Evolutionary conservation across 169 alveolate genomes (phyloP).

Genomic region (Cryptosporidium ryanae): DNA sequence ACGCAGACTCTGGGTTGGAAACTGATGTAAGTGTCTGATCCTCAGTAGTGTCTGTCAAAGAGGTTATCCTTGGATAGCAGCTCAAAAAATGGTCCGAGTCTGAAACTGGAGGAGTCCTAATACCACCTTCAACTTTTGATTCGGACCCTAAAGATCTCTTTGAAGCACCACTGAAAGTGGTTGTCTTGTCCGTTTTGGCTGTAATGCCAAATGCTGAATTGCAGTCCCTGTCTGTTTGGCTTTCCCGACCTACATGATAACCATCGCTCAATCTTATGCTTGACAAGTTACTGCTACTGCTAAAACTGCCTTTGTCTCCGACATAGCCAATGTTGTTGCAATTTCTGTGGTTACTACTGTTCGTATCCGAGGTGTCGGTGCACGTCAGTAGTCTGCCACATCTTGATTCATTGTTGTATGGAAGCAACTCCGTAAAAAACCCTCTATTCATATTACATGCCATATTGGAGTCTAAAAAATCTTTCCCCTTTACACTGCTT

Average conservation of each 20-base stretch:
- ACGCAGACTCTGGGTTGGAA: too few species aligned
- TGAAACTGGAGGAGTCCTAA: constrained; percentile 27
- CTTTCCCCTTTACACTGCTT: too few species aligned
- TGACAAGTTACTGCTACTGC: background rate
- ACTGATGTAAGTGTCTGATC: background rate
- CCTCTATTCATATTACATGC: too few species aligned
- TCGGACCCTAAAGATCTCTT: background rate
- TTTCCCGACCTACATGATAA: too few species aligned
- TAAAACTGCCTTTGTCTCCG: background rate
- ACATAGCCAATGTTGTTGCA: background rate
- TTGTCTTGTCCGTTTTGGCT: too few species aligned
- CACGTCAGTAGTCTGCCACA: too few species aligned
- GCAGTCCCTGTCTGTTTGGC: too few species aligned
- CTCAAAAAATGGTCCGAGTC: constrained; percentile 32
- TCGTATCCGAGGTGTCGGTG: background rate
- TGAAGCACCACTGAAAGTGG: background rate
- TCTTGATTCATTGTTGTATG: too few species aligned
- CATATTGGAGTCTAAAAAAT: too few species aligned
- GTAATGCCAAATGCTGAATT: too few species aligned
- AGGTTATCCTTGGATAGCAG: constrained; percentile 4
- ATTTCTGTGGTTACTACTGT: background rate
- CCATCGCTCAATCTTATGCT: background rate
- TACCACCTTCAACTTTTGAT: constrained; percentile 27
- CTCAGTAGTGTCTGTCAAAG: background rate
- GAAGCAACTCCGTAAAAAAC: too few species aligned